A percentile compares a stretch with the other conserved stretches of the same genome.
phyloP scores from a whole-genome alignment of 805 yeast species.

The Myxozyma geophila region DNA sequence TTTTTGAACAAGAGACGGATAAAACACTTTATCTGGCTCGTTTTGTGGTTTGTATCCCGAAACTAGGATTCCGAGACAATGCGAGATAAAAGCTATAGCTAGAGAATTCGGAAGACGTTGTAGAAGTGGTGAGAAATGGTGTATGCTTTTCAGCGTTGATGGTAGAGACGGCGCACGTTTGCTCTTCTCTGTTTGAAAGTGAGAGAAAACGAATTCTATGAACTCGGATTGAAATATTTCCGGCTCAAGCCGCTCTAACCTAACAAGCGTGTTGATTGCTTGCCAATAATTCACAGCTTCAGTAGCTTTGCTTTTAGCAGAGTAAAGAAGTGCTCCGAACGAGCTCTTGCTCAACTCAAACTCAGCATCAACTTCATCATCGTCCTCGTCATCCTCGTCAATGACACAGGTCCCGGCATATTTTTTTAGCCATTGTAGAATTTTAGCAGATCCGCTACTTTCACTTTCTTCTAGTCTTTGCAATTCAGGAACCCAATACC shows the following conservation, averaged over 20 bases:
- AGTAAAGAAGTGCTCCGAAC: slow-evolving; percentile 5
- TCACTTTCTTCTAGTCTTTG: slow-evolving; percentile 5
- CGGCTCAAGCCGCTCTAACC: neutral
- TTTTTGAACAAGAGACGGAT: neutral
- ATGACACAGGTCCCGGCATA: neutral
- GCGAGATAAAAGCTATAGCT: neutral
- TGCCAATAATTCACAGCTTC: slow-evolving; percentile 6
- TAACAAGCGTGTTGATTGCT: neutral
- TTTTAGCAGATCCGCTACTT: neutral
- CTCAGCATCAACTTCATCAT: neutral
- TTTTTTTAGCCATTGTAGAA: neutral
- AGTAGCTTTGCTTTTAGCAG: neutral
- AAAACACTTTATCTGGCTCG: neutral
- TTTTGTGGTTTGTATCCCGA: neutral
- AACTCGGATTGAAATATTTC: neutral
- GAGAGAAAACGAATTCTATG: neutral
- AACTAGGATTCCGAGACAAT: slow-evolving; percentile 1
- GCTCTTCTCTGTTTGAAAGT: neutral
- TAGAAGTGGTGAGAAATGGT: slow-evolving; percentile 4
- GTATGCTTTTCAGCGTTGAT: neutral
- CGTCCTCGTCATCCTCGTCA: slow-evolving; percentile 1
- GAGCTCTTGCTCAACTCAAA: neutral
- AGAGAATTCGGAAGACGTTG: neutral
- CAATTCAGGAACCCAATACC: slow-evolving; percentile 63
- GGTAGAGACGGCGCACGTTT: neutral